phyloP scores from a whole-genome alignment of 352 stramenopile species.

The Thalassiosira gravida region DNA sequence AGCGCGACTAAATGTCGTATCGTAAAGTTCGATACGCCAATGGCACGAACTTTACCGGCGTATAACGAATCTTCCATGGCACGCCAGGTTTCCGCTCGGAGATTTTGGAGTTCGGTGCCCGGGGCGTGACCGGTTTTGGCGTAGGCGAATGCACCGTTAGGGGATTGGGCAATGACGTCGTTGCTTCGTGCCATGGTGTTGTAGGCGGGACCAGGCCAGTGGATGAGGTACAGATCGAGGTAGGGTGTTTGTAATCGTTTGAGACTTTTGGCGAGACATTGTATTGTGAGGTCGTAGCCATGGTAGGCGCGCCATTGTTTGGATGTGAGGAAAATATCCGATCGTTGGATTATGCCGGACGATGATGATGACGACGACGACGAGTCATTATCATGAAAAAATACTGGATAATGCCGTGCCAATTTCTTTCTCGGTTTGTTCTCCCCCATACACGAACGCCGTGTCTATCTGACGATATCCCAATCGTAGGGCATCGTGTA shows the following conservation, averaged over 20 bases:
- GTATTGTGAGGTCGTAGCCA: constrained; percentile 67
- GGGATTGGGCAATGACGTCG: constrained; percentile 18
- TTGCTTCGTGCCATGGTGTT: constrained; percentile 14
- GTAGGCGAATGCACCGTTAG: not conserved
- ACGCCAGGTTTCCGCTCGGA: constrained; percentile 56
- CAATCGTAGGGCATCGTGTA: constrained; percentile 57
- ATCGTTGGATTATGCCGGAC: too few species aligned
- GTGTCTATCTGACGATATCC: constrained; percentile 81
- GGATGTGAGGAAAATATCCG: constrained; percentile 76
- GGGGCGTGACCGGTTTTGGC: constrained; percentile 1
- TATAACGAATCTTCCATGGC: constrained; percentile 58
- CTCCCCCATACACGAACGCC: constrained; percentile 80
- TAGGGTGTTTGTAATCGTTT: constrained; percentile 23
- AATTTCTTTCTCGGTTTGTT: constrained; percentile 73
- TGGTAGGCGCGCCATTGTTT: constrained; percentile 85
- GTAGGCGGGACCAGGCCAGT: constrained; percentile 58
- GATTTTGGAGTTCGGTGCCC: constrained; percentile 26
- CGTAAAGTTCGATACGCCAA: constrained; percentile 82
- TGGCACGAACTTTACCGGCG: constrained; percentile 36
- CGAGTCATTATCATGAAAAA: too few species aligned
- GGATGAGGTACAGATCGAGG: constrained; percentile 78
- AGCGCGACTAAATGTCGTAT: constrained; percentile 58
- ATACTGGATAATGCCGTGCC: constrained; percentile 68
- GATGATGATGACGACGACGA: too few species aligned
- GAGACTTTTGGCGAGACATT: constrained; percentile 64